Percentiles rank a stretch among this genome's conserved stretches.
These are phyloP conservation scores for Colletotrichum lini DNA, from an alignment of 2,329 filamentous ascomycete species.

Conservation along the genomic window DNA sequence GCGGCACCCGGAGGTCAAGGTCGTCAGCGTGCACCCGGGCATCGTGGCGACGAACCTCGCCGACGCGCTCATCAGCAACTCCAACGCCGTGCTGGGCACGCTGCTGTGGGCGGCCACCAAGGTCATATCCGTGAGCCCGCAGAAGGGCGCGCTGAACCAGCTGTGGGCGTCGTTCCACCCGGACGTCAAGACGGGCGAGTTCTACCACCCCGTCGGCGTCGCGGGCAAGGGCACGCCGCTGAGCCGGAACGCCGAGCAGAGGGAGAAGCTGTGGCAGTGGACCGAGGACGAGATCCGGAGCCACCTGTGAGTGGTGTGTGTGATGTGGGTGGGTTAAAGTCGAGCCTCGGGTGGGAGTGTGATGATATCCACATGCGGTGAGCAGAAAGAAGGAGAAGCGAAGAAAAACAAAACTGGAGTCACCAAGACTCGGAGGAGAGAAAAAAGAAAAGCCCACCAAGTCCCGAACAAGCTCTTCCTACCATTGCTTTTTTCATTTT, in stretches of 20 bases:
- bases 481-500: neutral
- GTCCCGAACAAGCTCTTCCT: neutral
- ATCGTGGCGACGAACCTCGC: conserved; percentile 49
- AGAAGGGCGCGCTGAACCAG: conserved; percentile 46
- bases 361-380: conserved; percentile 14
- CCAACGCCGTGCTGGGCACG: conserved; percentile 99
- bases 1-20: conserved; percentile 47
- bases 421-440: neutral
- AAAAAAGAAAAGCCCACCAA: neutral
- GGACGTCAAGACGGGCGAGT: conserved; percentile 48
- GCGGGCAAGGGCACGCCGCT: conserved; percentile 43
- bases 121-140: conserved; percentile 44
- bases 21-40: conserved; percentile 50
- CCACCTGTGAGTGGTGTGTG: conserved; percentile 16
- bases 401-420: no score
- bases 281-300: conserved; percentile 51
- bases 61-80: conserved; percentile 75
- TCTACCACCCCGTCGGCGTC: conserved; percentile 53
- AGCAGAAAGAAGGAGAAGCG: neutral
- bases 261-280: conserved; percentile 53
- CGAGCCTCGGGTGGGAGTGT: neutral
- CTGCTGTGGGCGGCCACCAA: conserved; percentile 94
- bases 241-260: conserved; percentile 47
- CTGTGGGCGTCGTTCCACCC: conserved; percentile 51
- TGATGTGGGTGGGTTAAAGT: neutral